Evolutionary conservation across 2,329 filamentous ascomycete species (phyloP).

Genomic region (Fusarium nematophilum): DNA sequence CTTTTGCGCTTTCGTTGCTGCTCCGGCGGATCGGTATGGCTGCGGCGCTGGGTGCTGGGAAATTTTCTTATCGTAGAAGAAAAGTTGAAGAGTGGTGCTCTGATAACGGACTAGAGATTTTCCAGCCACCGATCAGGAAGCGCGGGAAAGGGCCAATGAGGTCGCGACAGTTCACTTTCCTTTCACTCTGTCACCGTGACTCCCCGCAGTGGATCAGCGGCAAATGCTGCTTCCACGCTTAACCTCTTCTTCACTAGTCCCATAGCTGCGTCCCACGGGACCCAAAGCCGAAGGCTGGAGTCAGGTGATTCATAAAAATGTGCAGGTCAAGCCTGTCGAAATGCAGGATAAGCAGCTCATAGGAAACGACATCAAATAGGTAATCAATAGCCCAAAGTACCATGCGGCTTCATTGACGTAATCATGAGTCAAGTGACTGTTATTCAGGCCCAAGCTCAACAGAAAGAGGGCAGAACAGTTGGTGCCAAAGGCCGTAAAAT

Average conservation of each 20-base stretch:
- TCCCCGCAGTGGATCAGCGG: slow-evolving; percentile 39
- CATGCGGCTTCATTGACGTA: background rate
- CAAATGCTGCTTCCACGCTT: slow-evolving; percentile 31
- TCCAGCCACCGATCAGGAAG: slow-evolving; percentile 11
- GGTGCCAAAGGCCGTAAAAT: background rate
- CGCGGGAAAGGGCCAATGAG: background rate
- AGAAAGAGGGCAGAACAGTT: background rate
- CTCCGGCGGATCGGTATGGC: slow-evolving; percentile 16
- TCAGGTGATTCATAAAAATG: slow-evolving; percentile 11
- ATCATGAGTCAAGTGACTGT: slow-evolving; percentile 7
- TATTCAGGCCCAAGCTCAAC: slow-evolving; percentile 2
- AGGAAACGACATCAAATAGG: background rate
- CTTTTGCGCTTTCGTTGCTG: slow-evolving; percentile 32
- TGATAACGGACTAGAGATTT: slow-evolving; percentile 39
- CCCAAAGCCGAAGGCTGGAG: background rate
- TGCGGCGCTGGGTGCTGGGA: slow-evolving; percentile 26
- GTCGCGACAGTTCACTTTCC: background rate
- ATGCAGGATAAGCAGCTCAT: background rate
- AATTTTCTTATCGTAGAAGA: slow-evolving; percentile 45
- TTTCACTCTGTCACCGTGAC: slow-evolving; percentile 1
- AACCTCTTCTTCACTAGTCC: slow-evolving; percentile 28
- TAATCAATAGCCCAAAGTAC: background rate
- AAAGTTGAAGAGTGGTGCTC: slow-evolving; percentile 30
- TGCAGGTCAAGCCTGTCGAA: slow-evolving; percentile 7
- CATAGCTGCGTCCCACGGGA: background rate